Conservation (phyloP, 768 basidiomycete species). For the Strobilomyces dryophilus region DNA sequence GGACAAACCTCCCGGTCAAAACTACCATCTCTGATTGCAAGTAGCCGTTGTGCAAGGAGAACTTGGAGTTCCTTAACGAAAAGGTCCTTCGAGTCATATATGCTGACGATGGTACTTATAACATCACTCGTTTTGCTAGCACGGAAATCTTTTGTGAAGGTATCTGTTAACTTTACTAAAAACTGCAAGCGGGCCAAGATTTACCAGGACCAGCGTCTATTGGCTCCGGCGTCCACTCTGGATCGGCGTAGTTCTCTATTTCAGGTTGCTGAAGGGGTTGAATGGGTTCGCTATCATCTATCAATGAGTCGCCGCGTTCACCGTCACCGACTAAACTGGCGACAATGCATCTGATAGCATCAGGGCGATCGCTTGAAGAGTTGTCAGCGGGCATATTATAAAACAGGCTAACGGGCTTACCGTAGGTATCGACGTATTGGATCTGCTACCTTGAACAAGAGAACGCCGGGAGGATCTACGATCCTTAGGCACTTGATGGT, state of each 20-base stretch:
- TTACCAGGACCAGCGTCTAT: constrained; percentile 92
- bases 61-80: constrained; percentile 96
- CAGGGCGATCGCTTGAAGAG: constrained; percentile 65
- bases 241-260: constrained; percentile 84
- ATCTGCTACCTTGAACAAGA: constrained; percentile 91
- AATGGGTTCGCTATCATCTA: constrained; percentile 81
- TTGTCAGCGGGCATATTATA: background rate
- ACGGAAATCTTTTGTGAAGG: constrained; percentile 65
- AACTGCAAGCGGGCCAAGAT: constrained; percentile 11
- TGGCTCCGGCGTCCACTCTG: constrained; percentile 95
- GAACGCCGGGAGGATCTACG: constrained; percentile 88
- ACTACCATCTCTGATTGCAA: constrained; percentile 77
- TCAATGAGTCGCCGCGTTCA: constrained; percentile 73
- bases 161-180: background rate
- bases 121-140: constrained; percentile 90
- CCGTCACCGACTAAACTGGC: constrained; percentile 85
- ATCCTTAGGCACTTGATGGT: constrained; percentile 89
- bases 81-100: constrained; percentile 95
- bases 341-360: constrained; percentile 93
- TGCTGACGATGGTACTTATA: constrained; percentile 93
- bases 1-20: constrained; percentile 57
- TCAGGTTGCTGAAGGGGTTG: constrained; percentile 71
- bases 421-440: constrained; percentile 88
- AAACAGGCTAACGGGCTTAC: constrained; percentile 34
- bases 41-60: constrained; percentile 79